These are phyloP conservation scores for Xerocomus brunneocitrinus DNA, from an alignment of 768 basidiomycete genomes.

Conservation along the genomic window DNA sequence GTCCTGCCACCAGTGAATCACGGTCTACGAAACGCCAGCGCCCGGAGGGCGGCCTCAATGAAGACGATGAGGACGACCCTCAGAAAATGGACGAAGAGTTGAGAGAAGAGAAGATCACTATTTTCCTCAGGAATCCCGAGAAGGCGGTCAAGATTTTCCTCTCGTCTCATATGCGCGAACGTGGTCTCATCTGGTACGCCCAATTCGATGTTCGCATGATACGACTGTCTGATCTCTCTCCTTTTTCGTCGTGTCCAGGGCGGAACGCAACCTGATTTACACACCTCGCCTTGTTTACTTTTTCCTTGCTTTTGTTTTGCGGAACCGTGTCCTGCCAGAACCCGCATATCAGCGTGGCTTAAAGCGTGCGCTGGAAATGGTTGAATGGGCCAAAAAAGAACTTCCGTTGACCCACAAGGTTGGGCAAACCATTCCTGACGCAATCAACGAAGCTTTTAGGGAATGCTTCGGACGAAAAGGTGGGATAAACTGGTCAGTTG, in stretches of 20 bases:
- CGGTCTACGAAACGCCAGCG: constrained; percentile 27
- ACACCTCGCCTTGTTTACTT: constrained; percentile 54
- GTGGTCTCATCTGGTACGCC: constrained; percentile 66
- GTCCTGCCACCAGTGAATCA: not conserved
- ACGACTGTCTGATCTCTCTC: not conserved
- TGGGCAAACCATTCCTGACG: constrained; percentile 37
- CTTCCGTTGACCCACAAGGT: constrained; percentile 41
- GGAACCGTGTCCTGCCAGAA: constrained; percentile 52
- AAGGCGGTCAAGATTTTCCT: constrained; percentile 57
- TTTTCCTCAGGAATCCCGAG: constrained; percentile 64
- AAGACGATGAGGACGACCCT: constrained; percentile 34
- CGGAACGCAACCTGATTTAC: constrained; percentile 44
- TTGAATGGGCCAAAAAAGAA: constrained; percentile 37
- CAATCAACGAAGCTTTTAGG: constrained; percentile 46
- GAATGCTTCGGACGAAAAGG: constrained; percentile 47
- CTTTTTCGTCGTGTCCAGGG: constrained; percentile 27
- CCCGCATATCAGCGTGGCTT: constrained; percentile 41
- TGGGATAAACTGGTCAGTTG: constrained; percentile 34
- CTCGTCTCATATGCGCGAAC: constrained; percentile 62
- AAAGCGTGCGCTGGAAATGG: constrained; percentile 42
- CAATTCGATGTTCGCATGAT: not conserved
- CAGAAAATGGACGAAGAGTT: constrained; percentile 30
- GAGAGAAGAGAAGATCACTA: constrained; percentile 41
- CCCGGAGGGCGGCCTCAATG: constrained; percentile 8
- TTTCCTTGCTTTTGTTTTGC: constrained; percentile 58